Evolutionary conservation across 257 asterid genomes (phyloP), one percentile per base, ranked within the genome.

Genomic region (Solanum chiquidenum): DNA sequence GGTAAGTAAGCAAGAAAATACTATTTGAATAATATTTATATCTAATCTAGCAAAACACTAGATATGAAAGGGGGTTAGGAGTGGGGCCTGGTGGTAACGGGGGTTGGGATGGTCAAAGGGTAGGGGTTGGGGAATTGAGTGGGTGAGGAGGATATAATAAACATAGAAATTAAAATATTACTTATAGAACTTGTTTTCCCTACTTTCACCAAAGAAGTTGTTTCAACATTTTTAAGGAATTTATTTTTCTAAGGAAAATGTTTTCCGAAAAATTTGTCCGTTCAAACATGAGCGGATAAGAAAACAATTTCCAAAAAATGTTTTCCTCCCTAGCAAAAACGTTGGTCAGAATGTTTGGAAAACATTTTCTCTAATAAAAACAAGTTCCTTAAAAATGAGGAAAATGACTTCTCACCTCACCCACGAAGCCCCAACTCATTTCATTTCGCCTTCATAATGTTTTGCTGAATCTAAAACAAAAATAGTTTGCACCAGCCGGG

Each of bases 401-500:
- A 52, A 52, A 52, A 52, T 52, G n/a, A 52, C 62, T 52, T 52
- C 9, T 6, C 62, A 52, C 62, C 62, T 18, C 62, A 52, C 62
- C n/a, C 10, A 2, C n/a, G n/a, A 18, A 52, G 62, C 62, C n/a
- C 62, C 9, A 52, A 7, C 62, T 9, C 21, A 49, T 52, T 52
- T 9, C 62, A 52, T 52, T 52, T 23, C 6, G 20, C 62, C 21
- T 49, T 49, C 58, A 14, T 13, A 49, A 49, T 49, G 21, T 49
- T 49, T 49, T 49, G 21, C 21, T 31, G 33, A 31, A 31, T 31
- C 33, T 34, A 34, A 34, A 34, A 34, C 11, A 1, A 7, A 2
- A 7, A 1, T 0, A 0, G 2, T 0, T 1, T 95, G 98, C 98
- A 94, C 93, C 94, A 95, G 96, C 97, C 93, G 94, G 97, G 95